Evolutionary conservation across 164 flowering plant genomes (phyloP), one percentile per base, ranked within the genome.

Genomic region (Stephania japonica): DNA sequence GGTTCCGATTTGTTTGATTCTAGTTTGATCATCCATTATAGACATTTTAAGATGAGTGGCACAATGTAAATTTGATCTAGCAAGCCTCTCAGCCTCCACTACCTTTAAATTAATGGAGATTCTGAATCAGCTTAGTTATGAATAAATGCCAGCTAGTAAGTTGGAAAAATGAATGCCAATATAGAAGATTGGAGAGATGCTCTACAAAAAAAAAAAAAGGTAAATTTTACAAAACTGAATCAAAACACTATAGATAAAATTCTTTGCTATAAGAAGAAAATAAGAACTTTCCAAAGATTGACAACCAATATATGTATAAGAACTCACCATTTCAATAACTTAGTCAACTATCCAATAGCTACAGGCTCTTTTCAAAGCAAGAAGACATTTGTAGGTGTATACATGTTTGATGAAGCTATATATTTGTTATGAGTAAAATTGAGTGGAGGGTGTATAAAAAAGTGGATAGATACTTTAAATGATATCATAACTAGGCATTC

Each of bases 61-160:
- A 84, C 86, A 89, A 80, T 93, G 96, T 78, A 88, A 81, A 44
- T 95, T 98, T 80, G 86, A 70, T 68, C 91, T 85, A 66, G 97
- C 87, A 83, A 84, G 78, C 79, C 87, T 95, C 84, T 95, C 98
- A 70, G 78, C 82, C 69, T 96, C 97, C 53, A 92, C 53, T 75
- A 92, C 99, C 99, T 96, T 81, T 16, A 62, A 70, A 69, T 64
- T 61, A 19, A 24, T 67, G 68, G 38, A 73, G 56, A 24, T 5
- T n/a, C 11, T 21, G 62, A 70, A 65, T 56, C 47, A 70, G 47
- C 38, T 69, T 11, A 10, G 64, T 59, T 59, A 19, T 23, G 0
- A 2, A 3, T 59, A 38, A 61, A 61, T 25, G 69, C 21, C 68
- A 68, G 42, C 27, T 25, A 32, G 38, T 32, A 32, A 32, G 38